Evolutionary conservation across 2,329 filamentous ascomycete species (phyloP).

Genomic region (Neonectria punicea): DNA sequence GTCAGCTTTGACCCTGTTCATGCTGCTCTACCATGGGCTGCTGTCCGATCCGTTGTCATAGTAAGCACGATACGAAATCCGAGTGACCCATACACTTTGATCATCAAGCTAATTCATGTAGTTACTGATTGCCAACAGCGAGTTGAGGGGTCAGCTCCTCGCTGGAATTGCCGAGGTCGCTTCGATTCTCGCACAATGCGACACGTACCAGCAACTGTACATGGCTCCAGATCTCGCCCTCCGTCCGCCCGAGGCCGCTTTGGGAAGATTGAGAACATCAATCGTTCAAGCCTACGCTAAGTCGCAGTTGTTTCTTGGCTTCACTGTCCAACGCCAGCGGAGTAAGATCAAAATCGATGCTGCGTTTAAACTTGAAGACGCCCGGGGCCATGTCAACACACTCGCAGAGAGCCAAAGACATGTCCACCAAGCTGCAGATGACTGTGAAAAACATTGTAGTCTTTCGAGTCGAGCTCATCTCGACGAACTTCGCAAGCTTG

Average conservation of each 20-base stretch:
- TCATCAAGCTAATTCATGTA: not conserved
- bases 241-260: not conserved
- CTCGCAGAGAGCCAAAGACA: not conserved
- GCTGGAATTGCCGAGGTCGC: slow-evolving; percentile 3
- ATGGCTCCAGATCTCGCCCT: not conserved
- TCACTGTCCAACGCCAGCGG: not conserved
- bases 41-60: slow-evolving; percentile 7
- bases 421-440: not conserved
- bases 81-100: not conserved
- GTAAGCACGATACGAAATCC: not conserved
- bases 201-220: not conserved
- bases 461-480: not conserved
- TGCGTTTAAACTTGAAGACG: not conserved
- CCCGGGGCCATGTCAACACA: not conserved
- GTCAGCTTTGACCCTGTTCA: slow-evolving; percentile 15
- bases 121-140: not conserved
- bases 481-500: not conserved
- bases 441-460: not conserved
- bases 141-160: not conserved
- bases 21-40: slow-evolving; percentile 16
- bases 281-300: slow-evolving; percentile 25
- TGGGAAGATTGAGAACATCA: slow-evolving; percentile 41
- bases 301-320: not conserved
- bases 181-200: slow-evolving; percentile 2
- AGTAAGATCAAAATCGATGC: not conserved